phyloP scores from a whole-genome alignment of 2,329 filamentous ascomycete genomes.

The Microcyclospora tardicrescens region DNA sequence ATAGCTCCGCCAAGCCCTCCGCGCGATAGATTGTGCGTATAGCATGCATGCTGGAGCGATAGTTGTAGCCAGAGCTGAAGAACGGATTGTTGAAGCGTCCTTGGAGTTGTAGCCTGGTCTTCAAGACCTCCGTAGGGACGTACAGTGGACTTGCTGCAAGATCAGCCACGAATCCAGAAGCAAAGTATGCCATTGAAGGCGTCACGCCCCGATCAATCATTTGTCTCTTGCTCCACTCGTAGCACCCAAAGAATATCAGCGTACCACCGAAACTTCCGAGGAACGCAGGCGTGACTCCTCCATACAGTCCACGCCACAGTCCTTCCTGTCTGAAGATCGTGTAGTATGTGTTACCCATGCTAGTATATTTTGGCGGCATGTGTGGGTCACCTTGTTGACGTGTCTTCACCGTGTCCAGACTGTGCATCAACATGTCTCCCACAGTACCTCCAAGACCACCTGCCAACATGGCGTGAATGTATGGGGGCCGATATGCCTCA shows the following conservation, averaged over 20 bases:
- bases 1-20: constrained; percentile 76
- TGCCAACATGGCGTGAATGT: constrained; percentile 66
- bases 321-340: constrained; percentile 92
- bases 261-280: constrained; percentile 89
- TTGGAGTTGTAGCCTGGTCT: constrained; percentile 91
- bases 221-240: constrained; percentile 85
- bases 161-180: constrained; percentile 83
- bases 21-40: constrained; percentile 68
- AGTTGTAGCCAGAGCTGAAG: constrained; percentile 93
- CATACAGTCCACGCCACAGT: constrained; percentile 71
- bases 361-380: constrained; percentile 83
- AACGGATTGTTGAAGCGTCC: constrained; percentile 90
- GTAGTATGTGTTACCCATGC: constrained; percentile 77
- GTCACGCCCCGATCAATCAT: constrained; percentile 77
- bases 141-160: constrained; percentile 85
- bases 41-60: constrained; percentile 72
- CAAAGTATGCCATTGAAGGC: constrained; percentile 72
- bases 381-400: constrained; percentile 93
- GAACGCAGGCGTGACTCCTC: constrained; percentile 84
- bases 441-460: constrained; percentile 85
- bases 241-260: constrained; percentile 87
- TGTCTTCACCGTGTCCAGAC: constrained; percentile 95
- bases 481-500: constrained; percentile 34
- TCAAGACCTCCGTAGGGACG: constrained; percentile 92
- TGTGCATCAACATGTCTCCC: constrained; percentile 97